These are phyloP conservation scores for Corrigiola litoralis DNA, from an alignment of 179 eudicot genomes.

Conservation along the genomic window DNA sequence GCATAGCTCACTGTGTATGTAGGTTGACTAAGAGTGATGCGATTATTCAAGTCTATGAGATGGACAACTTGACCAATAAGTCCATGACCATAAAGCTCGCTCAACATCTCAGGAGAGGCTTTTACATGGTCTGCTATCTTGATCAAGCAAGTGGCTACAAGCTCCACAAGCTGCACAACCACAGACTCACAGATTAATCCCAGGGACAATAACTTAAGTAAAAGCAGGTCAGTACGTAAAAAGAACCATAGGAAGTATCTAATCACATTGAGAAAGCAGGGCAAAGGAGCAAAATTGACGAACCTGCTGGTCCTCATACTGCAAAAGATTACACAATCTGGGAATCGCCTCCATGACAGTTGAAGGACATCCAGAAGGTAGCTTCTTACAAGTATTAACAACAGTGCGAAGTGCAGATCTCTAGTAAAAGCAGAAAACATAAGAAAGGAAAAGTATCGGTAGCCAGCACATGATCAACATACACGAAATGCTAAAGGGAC, in stretches of 20 bases:
- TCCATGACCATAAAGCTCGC: conserved; percentile 65
- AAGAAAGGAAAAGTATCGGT: conserved; percentile 4
- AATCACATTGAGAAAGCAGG: neutral
- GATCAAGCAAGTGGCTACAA: conserved; percentile 72
- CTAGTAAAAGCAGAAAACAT: conserved; percentile 29
- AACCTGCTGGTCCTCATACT: conserved; percentile 88
- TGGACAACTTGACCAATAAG: conserved; percentile 59
- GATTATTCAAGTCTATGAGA: conserved; percentile 55
- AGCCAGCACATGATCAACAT: neutral
- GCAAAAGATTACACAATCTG: conserved; percentile 71
- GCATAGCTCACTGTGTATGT: conserved; percentile 48
- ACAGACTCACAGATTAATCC: neutral
- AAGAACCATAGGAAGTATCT: neutral
- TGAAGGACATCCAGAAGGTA: conserved; percentile 64
- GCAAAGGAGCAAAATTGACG: neutral
- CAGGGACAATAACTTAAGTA: neutral
- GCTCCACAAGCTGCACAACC: conserved; percentile 73
- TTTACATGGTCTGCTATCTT: conserved; percentile 58
- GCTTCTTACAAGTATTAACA: conserved; percentile 79
- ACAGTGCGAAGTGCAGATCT: conserved; percentile 86
- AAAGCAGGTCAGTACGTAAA: neutral
- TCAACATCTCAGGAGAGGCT: conserved; percentile 56
- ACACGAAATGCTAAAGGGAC: neutral
- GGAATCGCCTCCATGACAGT: conserved; percentile 87
- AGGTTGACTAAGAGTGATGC: conserved; percentile 58